Evolutionary conservation across 1,284 basidiomycete genomes (phyloP).

Genomic region (Sporisorium scitamineum): DNA sequence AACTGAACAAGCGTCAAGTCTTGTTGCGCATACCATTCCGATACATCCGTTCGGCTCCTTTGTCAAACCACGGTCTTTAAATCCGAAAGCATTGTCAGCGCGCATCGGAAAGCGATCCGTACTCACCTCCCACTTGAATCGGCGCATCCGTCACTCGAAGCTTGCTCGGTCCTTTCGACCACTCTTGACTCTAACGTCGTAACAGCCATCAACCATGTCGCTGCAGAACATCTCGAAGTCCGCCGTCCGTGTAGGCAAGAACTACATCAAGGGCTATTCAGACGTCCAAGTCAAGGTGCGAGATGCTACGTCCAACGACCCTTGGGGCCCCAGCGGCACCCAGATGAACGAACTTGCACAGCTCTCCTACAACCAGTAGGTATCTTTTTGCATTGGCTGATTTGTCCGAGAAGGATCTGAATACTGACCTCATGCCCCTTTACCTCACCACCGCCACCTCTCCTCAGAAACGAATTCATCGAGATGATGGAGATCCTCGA

Average conservation of each 20-base stretch:
- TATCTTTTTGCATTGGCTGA: conserved; percentile 39
- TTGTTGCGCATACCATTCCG: not conserved
- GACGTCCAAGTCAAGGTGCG: conserved; percentile 89
- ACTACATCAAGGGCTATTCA: conserved; percentile 68
- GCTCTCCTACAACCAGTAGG: conserved; percentile 95
- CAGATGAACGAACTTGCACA: conserved; percentile 98
- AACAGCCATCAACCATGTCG: conserved; percentile 45
- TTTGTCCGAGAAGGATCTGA: not conserved
- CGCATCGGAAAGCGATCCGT: not conserved
- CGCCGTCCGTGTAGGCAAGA: conserved; percentile 67
- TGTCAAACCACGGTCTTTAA: not conserved
- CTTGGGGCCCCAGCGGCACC: conserved; percentile 97
- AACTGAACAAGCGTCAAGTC: not conserved
- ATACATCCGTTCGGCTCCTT: conserved; percentile 1
- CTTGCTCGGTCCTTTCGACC: not conserved
- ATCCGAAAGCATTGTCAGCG: not conserved
- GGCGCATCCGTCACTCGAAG: not conserved
- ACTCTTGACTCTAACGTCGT: not conserved
- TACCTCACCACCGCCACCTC: not conserved
- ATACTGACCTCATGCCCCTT: not conserved
- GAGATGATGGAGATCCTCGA: conserved; percentile 99
- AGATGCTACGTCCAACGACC: conserved; percentile 99
- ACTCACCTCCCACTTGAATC: not conserved
- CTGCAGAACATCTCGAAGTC: conserved; percentile 68
- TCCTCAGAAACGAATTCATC: conserved; percentile 88